Percentiles rank a stretch among this genome's conserved stretches.
Conservation (phyloP, 1,284 basidiomycete genomes). For the Cutaneotrichosporon cutaneum region DNA sequence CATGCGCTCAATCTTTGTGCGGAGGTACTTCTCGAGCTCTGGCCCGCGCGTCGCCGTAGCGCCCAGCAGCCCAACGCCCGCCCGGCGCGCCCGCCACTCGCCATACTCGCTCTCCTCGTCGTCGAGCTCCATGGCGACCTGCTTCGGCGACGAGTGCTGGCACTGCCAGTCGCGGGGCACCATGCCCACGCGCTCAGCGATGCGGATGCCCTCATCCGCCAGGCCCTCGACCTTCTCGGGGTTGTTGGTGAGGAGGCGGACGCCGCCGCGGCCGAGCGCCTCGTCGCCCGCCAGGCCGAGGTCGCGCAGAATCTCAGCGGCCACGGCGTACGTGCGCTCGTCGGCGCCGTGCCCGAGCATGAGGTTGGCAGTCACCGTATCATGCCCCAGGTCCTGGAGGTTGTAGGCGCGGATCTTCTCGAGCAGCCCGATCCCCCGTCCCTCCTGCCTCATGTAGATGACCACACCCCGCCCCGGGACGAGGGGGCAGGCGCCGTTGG, state of each 20-base stretch:
- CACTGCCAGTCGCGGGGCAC: constrained; percentile 83
- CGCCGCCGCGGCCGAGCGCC: constrained; percentile 60
- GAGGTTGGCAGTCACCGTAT: constrained; percentile 95
- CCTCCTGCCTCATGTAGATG: constrained; percentile 96
- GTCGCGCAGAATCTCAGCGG: constrained; percentile 84
- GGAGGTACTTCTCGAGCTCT: constrained; percentile 91
- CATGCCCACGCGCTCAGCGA: constrained; percentile 89
- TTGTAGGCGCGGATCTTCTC: constrained; percentile 99
- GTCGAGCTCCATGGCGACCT: constrained; percentile 27
- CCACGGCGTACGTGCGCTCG: constrained; percentile 88
- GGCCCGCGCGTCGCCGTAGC: constrained; percentile 74
- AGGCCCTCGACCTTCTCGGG: constrained; percentile 93
- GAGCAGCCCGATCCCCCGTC: constrained; percentile 93
- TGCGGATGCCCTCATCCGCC: constrained; percentile 74
- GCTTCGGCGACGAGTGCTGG: constrained; percentile 16
- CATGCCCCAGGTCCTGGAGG: constrained; percentile 94
- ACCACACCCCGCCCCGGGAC: constrained; percentile 84
- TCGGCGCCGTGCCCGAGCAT: constrained; percentile 94
- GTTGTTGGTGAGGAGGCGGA: constrained; percentile 92
- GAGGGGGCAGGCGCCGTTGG: constrained; percentile 14
- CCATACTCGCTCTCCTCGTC: constrained; percentile 48
- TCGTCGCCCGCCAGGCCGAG: constrained; percentile 67
- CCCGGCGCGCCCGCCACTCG: constrained; percentile 57
- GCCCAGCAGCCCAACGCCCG: constrained; percentile 81
- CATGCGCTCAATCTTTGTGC: constrained; percentile 95